Evolutionary conservation across 148 eudicot genomes (phyloP), one percentile per base, ranked within the genome.

Genomic region (Arbutus unedo): DNA sequence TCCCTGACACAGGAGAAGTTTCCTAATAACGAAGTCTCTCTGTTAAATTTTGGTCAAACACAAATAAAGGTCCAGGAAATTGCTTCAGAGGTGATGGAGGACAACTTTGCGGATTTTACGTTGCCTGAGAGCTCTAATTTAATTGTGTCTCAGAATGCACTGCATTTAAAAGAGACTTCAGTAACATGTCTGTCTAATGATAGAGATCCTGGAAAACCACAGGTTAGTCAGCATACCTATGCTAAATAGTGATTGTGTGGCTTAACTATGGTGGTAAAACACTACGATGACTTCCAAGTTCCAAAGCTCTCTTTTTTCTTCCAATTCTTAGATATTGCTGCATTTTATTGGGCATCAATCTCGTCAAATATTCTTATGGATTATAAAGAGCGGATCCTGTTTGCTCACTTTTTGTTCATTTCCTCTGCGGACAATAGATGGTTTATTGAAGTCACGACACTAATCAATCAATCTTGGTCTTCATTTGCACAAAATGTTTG

Each of bases 391-490:
- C 18, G 57, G 10, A 48, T 47, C 31, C 45, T 48, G 3, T 64
- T 4, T 79, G 56, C 56, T 47, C 57, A 68, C 62, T 68, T 80
- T 50, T 67, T 68, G 45, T 67, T 53, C 11, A 41, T 80, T 80
- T 80, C 41, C 31, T 68, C n/a, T 50, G 31, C 14, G 53, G 9
- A 19, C 67, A 67, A 16, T 80, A 15, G 2, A 68, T 31, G 18
- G 70, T 64, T 60, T 60, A n/a, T n/a, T 64, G 70, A 64, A 64
- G 70, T 23, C 6, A 7, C 25, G 70, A 64, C 41, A 64, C 56
- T 9, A 64, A 23, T 64, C 70, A 23, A 23, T 64, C 41, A 23
- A 23, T 64, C 18, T 10, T 25, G 55, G 9, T 21, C 60, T 76
- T 23, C 45, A 54, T 76, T 53, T 25, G 79, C 60, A 51, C 18